Percentiles rank a stretch among this genome's conserved stretches.
Evolutionary conservation across 2,329 filamentous ascomycete species (phyloP).

Genomic region (Cordyceps militaris): DNA sequence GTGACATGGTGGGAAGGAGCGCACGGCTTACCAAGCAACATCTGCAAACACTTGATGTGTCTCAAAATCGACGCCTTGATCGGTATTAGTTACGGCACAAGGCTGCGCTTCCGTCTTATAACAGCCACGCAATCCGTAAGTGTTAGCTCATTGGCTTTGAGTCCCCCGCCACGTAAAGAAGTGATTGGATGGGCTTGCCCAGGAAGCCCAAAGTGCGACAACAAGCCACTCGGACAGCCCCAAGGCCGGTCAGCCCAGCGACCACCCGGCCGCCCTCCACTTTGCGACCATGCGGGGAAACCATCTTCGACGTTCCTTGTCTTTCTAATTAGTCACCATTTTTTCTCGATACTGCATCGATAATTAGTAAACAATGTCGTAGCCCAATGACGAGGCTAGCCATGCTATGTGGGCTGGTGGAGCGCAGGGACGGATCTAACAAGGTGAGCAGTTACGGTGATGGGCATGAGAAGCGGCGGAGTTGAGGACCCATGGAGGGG

Average conservation of each 20-base stretch:
- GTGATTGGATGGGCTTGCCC: not conserved
- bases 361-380: slow-evolving; percentile 4
- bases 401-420: slow-evolving; percentile 4
- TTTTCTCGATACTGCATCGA: not conserved
- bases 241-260: not conserved
- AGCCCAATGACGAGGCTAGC: not conserved
- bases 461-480: not conserved
- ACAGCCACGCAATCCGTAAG: not conserved
- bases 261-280: not conserved
- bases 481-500: slow-evolving; percentile 1
- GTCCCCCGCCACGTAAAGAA: not conserved
- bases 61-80: not conserved
- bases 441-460: slow-evolving; percentile 1
- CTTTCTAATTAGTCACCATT: slow-evolving; percentile 4
- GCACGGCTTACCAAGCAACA: not conserved
- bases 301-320: not conserved
- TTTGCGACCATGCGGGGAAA: not conserved
- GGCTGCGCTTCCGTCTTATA: not conserved
- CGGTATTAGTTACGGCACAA: not conserved
- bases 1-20: not conserved
- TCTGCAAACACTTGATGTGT: not conserved
- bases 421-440: not conserved
- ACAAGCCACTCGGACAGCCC: not conserved
- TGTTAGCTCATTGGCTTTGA: not conserved
- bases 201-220: not conserved